A percentile compares a stretch with the other conserved stretches of the same genome.
phyloP scores from a whole-genome alignment of 805 yeast genomes.

The Saccharomycopsis oosterbeekiorum region DNA sequence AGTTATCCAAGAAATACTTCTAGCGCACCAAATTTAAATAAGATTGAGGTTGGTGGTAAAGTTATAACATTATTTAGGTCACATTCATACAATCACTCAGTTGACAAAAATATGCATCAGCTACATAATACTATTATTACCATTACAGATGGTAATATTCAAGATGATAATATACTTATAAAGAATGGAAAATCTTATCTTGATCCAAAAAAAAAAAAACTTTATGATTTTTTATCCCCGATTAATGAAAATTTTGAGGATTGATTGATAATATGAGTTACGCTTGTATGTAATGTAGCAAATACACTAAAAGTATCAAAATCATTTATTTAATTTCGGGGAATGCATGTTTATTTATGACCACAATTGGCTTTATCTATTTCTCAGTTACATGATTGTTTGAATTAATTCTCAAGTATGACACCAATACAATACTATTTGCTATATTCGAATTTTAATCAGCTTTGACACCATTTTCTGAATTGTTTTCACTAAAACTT shows the following conservation, averaged over 20 bases:
- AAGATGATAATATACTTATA: neutral
- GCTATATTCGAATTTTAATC: too few species aligned
- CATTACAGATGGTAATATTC: neutral
- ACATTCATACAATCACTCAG: neutral
- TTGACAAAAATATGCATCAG: neutral
- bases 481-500: too few species aligned
- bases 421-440: too few species aligned
- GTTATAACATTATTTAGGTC: conserved; percentile 12
- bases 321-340: too few species aligned
- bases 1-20: conserved; percentile 16
- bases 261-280: neutral
- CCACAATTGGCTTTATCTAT: too few species aligned
- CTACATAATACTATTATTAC: neutral
- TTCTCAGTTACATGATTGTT: too few species aligned
- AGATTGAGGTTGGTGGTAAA: conserved; percentile 6
- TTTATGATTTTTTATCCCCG: conserved; percentile 11
- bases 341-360: too few species aligned
- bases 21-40: neutral
- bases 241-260: conserved; percentile 10
- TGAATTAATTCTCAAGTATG: too few species aligned
- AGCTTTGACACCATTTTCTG: too few species aligned
- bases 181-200: neutral
- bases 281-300: neutral
- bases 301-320: too few species aligned
- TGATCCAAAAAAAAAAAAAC: neutral